A percentile compares a stretch with the other conserved stretches of the same genome.
Evolutionary conservation across 202 grass and related monocot species (phyloP).

Genomic region (Setaria viridis): DNA sequence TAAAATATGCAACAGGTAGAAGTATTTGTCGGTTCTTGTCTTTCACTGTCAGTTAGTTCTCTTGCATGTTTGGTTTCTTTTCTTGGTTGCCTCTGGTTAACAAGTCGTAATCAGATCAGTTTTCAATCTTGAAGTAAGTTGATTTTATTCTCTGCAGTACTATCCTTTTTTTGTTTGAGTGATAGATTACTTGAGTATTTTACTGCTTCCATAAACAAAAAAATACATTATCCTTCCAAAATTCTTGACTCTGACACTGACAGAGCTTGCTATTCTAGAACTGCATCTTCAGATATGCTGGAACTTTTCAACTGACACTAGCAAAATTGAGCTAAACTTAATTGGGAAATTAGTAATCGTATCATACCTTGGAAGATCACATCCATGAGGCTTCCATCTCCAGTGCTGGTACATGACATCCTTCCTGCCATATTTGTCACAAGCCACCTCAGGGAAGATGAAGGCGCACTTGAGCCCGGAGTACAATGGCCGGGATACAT

Average conservation of each 20-base stretch:
- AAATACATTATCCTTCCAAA: neutral
- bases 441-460: constrained; percentile 90
- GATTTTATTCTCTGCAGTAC: neutral
- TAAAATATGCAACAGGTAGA: neutral
- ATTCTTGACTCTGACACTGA: constrained; percentile 1
- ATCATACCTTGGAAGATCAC: constrained; percentile 76
- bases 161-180: neutral
- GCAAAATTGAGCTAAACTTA: neutral
- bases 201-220: neutral
- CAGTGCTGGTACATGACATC: constrained; percentile 82
- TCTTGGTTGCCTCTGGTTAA: neutral
- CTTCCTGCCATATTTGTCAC: constrained; percentile 86
- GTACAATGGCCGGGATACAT: constrained; percentile 66
- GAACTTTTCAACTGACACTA: neutral
- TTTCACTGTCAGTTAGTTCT: neutral
- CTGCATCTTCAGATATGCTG: neutral
- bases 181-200: neutral
- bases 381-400: constrained; percentile 93
- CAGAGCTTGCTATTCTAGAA: neutral
- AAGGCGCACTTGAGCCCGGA: constrained; percentile 64
- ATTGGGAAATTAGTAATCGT: neutral
- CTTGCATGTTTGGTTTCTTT: neutral
- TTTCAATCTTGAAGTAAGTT: neutral
- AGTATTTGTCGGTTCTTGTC: neutral
- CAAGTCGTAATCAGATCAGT: neutral